Evolutionary conservation across 1,139 yeast genomes (phyloP), one percentile per base, ranked within the genome.

Genomic region (Candida glucosophila): DNA sequence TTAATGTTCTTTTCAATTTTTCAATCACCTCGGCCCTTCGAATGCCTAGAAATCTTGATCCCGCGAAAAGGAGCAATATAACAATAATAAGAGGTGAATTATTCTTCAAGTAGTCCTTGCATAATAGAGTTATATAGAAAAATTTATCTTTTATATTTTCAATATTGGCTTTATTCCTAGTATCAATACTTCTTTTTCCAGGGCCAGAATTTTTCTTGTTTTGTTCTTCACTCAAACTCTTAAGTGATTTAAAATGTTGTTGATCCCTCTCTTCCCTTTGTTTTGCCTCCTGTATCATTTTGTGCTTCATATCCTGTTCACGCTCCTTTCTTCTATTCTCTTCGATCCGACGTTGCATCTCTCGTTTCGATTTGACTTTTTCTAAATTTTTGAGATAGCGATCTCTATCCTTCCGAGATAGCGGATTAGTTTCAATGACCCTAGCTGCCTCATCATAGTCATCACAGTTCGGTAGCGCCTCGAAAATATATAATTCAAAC

Each of bases 1-100:
- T 43, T 14, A 64, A 35, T 0, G 68, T 61, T 26, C 63, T 67
- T 28, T 44, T 42, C 13, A 62, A 22, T 27, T 44, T 55, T 20
- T 58, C 54, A 28, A 44, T 47, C 11, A 61, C 24, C 30, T 55
- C 52, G 5, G 52, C 36, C 29, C 43, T 50, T 21, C 43, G 47
- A 15, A 43, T 31, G 16, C 48, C 49, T 15, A 56, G 27, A 17
- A 52, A 37, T 23, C 42, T 39, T 8, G 44, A 30, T 2, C 49
- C 37, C 2, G 51, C 33, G 8, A 60, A 31, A 6, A 49, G 26
- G 4, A 46, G 27, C 11, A 49, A 30, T 5, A 58, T 17, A 6
- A 47, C 36, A 4, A 50, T 28, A 7, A 55, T 35, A 7, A 60
- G 26, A 7, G 55, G 28, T 0, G 62, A 49, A 32, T 60, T 59